phyloP scores from a whole-genome alignment of 2,329 filamentous ascomycete genomes.

The Monilinia fructicola region DNA sequence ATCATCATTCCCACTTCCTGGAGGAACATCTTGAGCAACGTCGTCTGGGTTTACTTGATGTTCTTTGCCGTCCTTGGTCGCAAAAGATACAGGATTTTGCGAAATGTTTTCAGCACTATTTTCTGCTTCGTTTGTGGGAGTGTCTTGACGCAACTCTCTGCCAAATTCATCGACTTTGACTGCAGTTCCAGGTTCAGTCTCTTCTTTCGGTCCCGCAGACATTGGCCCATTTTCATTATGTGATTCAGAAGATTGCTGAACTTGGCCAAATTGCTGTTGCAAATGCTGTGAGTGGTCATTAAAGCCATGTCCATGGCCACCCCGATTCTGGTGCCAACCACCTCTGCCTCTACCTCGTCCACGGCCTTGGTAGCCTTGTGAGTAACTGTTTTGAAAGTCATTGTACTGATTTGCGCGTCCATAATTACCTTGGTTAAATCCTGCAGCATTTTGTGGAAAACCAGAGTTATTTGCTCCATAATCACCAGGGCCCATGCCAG shows the following conservation, averaged over 20 bases:
- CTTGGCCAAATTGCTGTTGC: slow-evolving; percentile 35
- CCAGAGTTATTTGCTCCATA: slow-evolving; percentile 77
- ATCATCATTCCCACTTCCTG: slow-evolving; percentile 25
- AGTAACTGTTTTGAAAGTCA: slow-evolving; percentile 68
- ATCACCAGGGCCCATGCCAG: slow-evolving; percentile 75
- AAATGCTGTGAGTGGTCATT: slow-evolving; percentile 39
- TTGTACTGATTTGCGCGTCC: slow-evolving; percentile 67
- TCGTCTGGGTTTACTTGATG: slow-evolving; percentile 28
- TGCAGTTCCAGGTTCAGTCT: slow-evolving; percentile 27
- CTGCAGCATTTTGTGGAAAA: slow-evolving; percentile 60
- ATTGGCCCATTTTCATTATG: slow-evolving; percentile 38
- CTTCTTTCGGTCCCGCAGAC: slow-evolving; percentile 39
- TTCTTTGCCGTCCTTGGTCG: slow-evolving; percentile 23
- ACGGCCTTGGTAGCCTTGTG: slow-evolving; percentile 49
- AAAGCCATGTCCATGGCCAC: slow-evolving; percentile 37
- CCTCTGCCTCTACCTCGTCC: slow-evolving; percentile 42
- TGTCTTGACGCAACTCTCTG: slow-evolving; percentile 39
- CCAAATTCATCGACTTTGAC: slow-evolving; percentile 42
- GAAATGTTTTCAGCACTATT: slow-evolving; percentile 10
- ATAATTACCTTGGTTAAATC: slow-evolving; percentile 82
- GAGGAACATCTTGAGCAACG: slow-evolving; percentile 22
- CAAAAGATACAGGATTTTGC: slow-evolving; percentile 20
- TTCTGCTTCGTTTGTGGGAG: slow-evolving; percentile 24
- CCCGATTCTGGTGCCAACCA: slow-evolving; percentile 37
- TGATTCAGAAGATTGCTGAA: slow-evolving; percentile 34